Conservation (phyloP, 176 grass and related monocot genomes). For the Eragrostis curvula region DNA sequence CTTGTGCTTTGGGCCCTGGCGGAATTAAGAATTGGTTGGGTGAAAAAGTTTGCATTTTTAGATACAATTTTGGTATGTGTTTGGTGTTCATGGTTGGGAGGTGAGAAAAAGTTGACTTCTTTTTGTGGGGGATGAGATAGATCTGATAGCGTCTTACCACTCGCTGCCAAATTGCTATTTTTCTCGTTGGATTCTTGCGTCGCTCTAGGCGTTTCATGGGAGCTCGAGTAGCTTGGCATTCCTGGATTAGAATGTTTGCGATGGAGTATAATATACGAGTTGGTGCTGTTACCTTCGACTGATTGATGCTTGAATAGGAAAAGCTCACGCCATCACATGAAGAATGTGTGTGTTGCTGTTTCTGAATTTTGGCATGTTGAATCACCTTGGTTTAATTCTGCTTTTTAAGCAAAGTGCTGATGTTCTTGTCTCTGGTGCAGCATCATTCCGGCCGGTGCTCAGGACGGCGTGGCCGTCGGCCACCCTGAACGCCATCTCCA, state of each 20-base stretch:
- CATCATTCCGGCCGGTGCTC: slow-evolving; percentile 76
- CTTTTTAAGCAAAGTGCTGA: not conserved
- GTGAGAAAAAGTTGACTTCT: slow-evolving; percentile 24
- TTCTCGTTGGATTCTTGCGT: slow-evolving; percentile 20
- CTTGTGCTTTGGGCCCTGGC: slow-evolving; percentile 21
- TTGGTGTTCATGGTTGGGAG: slow-evolving; percentile 38
- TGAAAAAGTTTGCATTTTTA: slow-evolving; percentile 20
- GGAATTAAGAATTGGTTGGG: slow-evolving; percentile 10
- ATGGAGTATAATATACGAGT: not conserved
- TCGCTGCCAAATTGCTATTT: slow-evolving; percentile 1
- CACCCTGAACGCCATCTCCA: slow-evolving; percentile 60
- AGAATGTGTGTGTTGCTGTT: slow-evolving; percentile 33
- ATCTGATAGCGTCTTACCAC: slow-evolving; percentile 31
- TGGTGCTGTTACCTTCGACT: slow-evolving; percentile 30
- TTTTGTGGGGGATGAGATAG: slow-evolving; percentile 7
- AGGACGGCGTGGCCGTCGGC: slow-evolving; percentile 63
- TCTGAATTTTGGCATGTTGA: slow-evolving; percentile 33
- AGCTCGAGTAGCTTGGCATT: slow-evolving; percentile 1
- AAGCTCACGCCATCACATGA: slow-evolving; percentile 43
- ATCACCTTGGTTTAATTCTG: slow-evolving; percentile 4
- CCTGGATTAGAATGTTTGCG: slow-evolving; percentile 4
- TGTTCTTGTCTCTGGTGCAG: slow-evolving; percentile 48
- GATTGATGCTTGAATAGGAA: slow-evolving; percentile 38
- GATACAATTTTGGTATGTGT: not conserved
- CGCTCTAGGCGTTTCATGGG: not conserved